A percentile compares a stretch with the other conserved stretches of the same genome.
Evolutionary conservation across 192 early-diverging fungal genomes (phyloP).

Genomic region (Gonapodya prolifera): DNA sequence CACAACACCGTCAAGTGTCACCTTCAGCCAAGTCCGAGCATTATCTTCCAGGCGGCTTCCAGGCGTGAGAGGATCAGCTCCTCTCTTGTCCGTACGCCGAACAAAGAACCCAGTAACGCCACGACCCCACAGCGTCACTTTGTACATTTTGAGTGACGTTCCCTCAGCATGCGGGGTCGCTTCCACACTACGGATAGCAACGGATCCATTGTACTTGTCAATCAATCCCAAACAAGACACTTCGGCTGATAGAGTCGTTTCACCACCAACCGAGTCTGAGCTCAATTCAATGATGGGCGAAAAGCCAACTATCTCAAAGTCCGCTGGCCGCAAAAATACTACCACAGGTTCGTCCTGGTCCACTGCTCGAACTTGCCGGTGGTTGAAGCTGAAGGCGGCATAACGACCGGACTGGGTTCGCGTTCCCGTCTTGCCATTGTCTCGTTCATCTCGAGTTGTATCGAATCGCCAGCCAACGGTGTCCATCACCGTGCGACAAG

Average conservation of each 20-base stretch:
- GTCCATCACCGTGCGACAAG: background rate
- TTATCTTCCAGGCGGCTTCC: background rate
- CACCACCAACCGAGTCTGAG: background rate
- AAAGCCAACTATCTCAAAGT: background rate
- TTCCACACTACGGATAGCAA: background rate
- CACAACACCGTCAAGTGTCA: background rate
- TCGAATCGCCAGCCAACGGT: background rate
- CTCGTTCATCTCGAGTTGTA: background rate
- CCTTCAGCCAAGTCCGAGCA: background rate
- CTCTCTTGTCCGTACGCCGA: background rate
- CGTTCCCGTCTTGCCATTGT: background rate
- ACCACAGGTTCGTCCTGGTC: background rate
- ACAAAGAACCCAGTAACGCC: background rate
- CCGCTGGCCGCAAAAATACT: background rate
- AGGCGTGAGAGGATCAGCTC: background rate
- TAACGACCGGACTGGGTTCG: background rate
- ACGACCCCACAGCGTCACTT: slow-evolving; percentile 1
- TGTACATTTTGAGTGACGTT: background rate
- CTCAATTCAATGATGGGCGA: background rate
- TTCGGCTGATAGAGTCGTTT: background rate
- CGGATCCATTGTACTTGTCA: slow-evolving; percentile 4
- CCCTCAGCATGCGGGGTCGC: background rate
- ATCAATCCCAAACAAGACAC: background rate
- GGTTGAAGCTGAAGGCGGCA: background rate
- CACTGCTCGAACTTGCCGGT: background rate